phyloP scores from a whole-genome alignment of 306 rosid species.

The Inga laurina region DNA sequence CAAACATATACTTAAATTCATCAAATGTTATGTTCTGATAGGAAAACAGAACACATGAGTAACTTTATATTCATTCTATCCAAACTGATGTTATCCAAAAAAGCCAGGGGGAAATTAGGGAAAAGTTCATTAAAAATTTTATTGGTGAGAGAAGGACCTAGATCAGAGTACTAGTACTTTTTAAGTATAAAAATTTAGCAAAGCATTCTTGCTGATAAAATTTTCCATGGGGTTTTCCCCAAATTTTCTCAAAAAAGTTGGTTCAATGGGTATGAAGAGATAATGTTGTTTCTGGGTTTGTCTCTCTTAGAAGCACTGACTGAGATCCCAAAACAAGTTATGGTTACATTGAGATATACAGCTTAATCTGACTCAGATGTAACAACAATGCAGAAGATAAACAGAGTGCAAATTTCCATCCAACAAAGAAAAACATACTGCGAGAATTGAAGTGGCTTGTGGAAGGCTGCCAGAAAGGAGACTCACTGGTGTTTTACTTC shows the following conservation, averaged over 20 bases:
- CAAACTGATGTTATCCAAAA: neutral
- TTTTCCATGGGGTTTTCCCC: too few relatives aligned
- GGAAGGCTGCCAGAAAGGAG: conserved; percentile 61
- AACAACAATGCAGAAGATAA: conserved; percentile 3
- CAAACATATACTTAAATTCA: neutral
- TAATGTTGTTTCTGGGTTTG: neutral
- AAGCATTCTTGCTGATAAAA: too few relatives aligned
- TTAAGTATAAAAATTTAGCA: too few relatives aligned
- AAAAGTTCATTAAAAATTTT: too few relatives aligned
- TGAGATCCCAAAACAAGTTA: neutral
- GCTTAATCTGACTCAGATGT: neutral
- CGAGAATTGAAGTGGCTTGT: conserved; percentile 50
- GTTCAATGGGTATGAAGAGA: neutral
- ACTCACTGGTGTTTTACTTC: conserved; percentile 80
- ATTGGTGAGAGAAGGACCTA: too few relatives aligned
- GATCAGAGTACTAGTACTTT: too few relatives aligned
- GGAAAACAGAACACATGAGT: neutral
- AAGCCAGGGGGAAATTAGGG: too few relatives aligned
- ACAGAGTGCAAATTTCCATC: neutral
- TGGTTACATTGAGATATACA: neutral
- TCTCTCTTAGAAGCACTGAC: neutral
- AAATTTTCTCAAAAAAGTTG: too few relatives aligned
- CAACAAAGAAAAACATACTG: neutral
- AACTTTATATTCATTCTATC: neutral
- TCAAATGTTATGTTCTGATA: neutral